Evolutionary conservation across 1,284 basidiomycete species (phyloP).

Genomic region (Marasmius sp.): DNA sequence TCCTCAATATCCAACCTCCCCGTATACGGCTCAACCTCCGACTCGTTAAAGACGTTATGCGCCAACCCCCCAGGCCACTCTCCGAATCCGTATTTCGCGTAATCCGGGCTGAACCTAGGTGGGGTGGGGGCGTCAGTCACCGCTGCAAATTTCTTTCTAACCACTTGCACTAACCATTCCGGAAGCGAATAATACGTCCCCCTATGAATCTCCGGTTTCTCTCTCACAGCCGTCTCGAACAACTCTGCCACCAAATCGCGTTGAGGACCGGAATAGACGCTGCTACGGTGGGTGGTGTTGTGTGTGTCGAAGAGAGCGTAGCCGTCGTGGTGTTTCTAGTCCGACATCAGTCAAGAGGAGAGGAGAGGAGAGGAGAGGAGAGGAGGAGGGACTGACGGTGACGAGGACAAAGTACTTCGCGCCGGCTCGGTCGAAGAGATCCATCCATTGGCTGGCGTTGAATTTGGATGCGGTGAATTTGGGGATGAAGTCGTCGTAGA

Average conservation of each 20-base stretch:
- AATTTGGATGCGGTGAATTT: conserved; percentile 52
- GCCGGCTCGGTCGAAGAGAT: conserved; percentile 53
- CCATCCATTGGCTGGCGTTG: conserved; percentile 53
- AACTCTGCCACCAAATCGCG: conserved; percentile 56
- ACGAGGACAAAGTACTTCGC: conserved; percentile 65
- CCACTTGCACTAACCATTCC: conserved; percentile 52
- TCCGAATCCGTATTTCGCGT: conserved; percentile 48
- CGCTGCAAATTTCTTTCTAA: too few relatives aligned
- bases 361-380: too few relatives aligned
- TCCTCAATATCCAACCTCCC: conserved; percentile 50
- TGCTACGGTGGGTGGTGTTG: conserved; percentile 49
- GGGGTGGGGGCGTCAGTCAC: too few relatives aligned
- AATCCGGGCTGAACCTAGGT: conserved; percentile 61
- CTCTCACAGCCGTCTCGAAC: conserved; percentile 46
- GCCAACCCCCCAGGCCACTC: conserved; percentile 55
- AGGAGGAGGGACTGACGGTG: conserved; percentile 45
- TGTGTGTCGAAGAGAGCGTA: conserved; percentile 55
- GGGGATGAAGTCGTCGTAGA: conserved; percentile 60
- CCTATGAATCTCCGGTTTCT: conserved; percentile 48
- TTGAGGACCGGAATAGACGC: conserved; percentile 48
- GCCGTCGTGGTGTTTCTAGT: conserved; percentile 50
- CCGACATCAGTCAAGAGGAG: neutral
- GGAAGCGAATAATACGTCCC: conserved; percentile 55
- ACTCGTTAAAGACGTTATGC: conserved; percentile 47
- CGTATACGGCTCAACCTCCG: conserved; percentile 53